These are phyloP conservation scores for Pseudodiploospora longispora DNA, from an alignment of 2,329 filamentous ascomycete species.

Conservation along the genomic window DNA sequence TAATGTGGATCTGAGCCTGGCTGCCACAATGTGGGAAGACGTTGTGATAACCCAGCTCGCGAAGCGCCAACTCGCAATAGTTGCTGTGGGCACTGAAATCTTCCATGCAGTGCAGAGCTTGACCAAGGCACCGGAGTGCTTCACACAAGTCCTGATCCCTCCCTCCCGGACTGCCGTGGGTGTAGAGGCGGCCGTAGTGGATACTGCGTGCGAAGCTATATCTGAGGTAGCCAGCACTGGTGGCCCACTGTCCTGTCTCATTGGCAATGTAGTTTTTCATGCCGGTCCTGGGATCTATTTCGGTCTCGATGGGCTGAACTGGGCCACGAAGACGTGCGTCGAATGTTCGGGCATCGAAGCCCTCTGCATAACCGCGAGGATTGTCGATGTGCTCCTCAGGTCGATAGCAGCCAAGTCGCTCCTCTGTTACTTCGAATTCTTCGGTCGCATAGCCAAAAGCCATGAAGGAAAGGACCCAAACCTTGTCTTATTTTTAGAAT, in stretches of 20 bases:
- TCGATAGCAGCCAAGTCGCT: constrained; percentile 71
- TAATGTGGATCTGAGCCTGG: constrained; percentile 53
- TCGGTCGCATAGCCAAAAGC: constrained; percentile 78
- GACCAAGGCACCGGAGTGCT: constrained; percentile 66
- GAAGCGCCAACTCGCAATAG: constrained; percentile 69
- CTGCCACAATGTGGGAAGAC: constrained; percentile 72
- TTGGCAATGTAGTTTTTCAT: constrained; percentile 99
- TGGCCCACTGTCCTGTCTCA: constrained; percentile 79
- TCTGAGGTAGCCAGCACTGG: constrained; percentile 76
- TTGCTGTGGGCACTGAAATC: constrained; percentile 77
- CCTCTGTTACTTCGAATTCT: constrained; percentile 76
- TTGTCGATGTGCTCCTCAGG: constrained; percentile 71
- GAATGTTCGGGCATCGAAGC: constrained; percentile 72
- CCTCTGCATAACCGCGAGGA: constrained; percentile 79
- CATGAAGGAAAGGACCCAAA: constrained; percentile 77
- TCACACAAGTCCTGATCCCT: constrained; percentile 74
- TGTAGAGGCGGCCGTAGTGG: constrained; percentile 70
- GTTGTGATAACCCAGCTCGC: constrained; percentile 70
- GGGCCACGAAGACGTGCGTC: constrained; percentile 77
- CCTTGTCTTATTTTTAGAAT: constrained; percentile 25
- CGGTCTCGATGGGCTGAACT: constrained; percentile 61
- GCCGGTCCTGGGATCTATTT: constrained; percentile 68
- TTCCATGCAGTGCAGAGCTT: constrained; percentile 70
- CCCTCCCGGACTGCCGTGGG: constrained; percentile 53
- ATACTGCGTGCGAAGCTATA: constrained; percentile 68